phyloP scores from a whole-genome alignment of 306 rosid genomes.

The Carpinus viminea region DNA sequence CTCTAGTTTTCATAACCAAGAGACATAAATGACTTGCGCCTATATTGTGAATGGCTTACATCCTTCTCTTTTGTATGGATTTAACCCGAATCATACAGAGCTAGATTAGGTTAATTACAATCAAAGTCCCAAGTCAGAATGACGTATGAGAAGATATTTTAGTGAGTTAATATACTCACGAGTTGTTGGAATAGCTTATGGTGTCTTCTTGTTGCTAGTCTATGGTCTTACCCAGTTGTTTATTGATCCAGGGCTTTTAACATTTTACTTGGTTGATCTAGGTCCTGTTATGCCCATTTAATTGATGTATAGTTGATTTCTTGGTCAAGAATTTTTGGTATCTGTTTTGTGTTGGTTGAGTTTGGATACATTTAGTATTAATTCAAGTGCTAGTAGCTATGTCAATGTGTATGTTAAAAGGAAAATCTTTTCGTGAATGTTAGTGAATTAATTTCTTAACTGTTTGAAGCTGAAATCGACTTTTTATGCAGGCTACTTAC shows the following conservation, averaged over 20 bases:
- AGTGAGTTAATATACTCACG: not conserved
- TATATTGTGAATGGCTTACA: not conserved
- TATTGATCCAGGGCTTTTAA: not conserved
- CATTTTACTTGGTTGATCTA: not conserved
- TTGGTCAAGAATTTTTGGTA: not conserved
- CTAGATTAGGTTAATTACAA: not conserved
- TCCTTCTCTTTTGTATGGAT: not conserved
- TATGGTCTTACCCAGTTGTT: not conserved
- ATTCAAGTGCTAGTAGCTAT: not conserved
- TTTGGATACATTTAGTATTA: not conserved
- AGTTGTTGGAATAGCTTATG: constrained; percentile 1
- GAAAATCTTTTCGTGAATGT: constrained; percentile 7
- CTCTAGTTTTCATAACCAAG: constrained; percentile 6
- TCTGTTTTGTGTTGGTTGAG: not conserved
- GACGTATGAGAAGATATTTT: not conserved
- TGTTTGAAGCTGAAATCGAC: constrained; percentile 29
- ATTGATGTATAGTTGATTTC: not conserved
- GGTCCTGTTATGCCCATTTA: not conserved
- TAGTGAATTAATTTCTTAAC: not conserved
- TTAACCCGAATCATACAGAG: not conserved
- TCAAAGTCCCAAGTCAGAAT: not conserved
- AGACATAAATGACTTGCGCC: not conserved
- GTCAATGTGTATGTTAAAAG: not conserved
- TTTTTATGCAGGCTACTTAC: constrained; percentile 86
- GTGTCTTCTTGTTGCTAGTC: not conserved